phyloP scores from a whole-genome alignment of 2,329 filamentous ascomycete genomes.

The Aureobasidium musti region DNA sequence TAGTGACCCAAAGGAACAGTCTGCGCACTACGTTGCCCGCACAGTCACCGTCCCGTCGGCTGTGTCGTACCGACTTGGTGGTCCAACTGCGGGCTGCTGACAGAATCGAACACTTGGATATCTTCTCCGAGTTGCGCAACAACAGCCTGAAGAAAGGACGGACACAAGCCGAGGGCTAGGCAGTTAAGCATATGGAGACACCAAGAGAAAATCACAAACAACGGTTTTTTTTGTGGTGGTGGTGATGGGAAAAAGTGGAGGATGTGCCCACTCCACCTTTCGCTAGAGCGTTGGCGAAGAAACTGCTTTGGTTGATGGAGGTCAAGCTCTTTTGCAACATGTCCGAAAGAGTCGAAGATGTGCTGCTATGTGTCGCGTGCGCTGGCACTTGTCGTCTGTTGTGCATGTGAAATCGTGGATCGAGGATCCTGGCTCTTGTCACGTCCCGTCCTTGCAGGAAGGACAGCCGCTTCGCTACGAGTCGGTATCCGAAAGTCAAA shows the following conservation, averaged over 20 bases:
- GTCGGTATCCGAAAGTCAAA: neutral
- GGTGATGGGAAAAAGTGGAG: slow-evolving; percentile 11
- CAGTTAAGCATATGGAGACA: neutral
- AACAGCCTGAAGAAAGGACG: neutral
- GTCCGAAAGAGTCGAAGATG: neutral
- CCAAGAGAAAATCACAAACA: neutral
- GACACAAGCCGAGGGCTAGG: neutral
- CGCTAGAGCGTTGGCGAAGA: slow-evolving; percentile 3
- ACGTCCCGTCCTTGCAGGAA: slow-evolving; percentile 11
- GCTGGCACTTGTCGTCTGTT: neutral
- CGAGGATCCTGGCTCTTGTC: neutral
- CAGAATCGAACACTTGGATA: neutral
- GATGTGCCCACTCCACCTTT: slow-evolving; percentile 13
- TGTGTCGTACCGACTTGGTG: slow-evolving; percentile 17
- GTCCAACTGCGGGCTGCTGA: neutral
- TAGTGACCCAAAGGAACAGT: neutral
- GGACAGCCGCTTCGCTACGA: slow-evolving; percentile 9
- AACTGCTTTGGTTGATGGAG: neutral
- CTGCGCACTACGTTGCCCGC: neutral
- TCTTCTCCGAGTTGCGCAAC: slow-evolving; percentile 6
- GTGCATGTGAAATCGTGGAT: neutral
- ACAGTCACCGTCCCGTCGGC: neutral
- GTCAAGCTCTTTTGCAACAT: neutral
- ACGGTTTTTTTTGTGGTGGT: neutral
- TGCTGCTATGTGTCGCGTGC: slow-evolving; percentile 3